These are phyloP conservation scores for Fusarium xyrophilum DNA, from an alignment of 2,329 filamentous ascomycete genomes.

Conservation along the genomic window DNA sequence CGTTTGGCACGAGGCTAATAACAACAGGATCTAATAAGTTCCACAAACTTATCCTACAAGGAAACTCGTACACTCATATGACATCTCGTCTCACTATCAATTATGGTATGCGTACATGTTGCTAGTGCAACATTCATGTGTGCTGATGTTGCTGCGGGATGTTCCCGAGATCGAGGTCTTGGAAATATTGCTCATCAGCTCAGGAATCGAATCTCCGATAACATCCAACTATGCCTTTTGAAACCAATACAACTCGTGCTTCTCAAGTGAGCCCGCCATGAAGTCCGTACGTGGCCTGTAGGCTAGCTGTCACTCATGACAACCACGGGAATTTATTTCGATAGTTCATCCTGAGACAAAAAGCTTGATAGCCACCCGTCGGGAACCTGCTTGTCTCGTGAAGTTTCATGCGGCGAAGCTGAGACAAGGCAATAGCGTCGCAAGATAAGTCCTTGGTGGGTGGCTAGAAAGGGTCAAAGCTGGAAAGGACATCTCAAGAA, in stretches of 20 bases:
- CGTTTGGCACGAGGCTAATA: not conserved
- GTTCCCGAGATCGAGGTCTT: not conserved
- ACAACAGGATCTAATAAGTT: not conserved
- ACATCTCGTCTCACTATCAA: not conserved
- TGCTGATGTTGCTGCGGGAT: not conserved
- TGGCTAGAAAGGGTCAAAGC: too few relatives aligned
- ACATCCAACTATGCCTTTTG: not conserved
- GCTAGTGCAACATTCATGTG: not conserved
- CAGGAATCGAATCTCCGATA: not conserved
- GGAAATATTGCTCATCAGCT: not conserved
- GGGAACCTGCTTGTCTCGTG: not conserved
- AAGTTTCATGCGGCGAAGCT: not conserved
- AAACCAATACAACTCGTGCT: not conserved
- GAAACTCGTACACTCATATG: not conserved
- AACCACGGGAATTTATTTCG: not conserved
- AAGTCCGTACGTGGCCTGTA: not conserved
- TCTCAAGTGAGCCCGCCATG: not conserved
- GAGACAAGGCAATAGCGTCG: not conserved
- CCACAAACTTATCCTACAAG: fast-evolving
- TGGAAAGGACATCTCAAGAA: not conserved
- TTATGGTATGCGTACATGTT: not conserved
- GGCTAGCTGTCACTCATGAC: not conserved
- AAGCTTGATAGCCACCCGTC: not conserved
- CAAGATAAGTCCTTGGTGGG: not conserved
- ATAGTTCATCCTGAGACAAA: not conserved